Conservation (phyloP, 1,284 basidiomycete species). For the Gomphus sp. region DNA sequence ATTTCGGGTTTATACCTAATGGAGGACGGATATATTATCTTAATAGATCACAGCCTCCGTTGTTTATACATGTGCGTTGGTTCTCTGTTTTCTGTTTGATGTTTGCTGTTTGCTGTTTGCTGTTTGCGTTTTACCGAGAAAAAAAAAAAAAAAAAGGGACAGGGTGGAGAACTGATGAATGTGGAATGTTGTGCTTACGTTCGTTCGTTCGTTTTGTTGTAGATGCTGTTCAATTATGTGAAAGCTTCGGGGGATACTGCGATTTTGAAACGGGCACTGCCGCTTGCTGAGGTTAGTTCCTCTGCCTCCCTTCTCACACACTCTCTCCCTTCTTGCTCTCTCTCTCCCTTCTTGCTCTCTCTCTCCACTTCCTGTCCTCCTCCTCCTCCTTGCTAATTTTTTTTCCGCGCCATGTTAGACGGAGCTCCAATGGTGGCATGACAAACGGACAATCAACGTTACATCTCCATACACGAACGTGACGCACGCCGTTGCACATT, state of each 20-base stretch:
- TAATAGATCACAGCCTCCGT: slow-evolving; percentile 83
- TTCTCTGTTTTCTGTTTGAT: not conserved
- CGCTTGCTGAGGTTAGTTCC: slow-evolving; percentile 41
- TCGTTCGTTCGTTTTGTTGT: not conserved
- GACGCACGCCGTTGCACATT: slow-evolving; percentile 61
- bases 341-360: no score
- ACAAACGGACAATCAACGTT: slow-evolving; percentile 66
- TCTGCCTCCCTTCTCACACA: no score
- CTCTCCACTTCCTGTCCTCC: not conserved
- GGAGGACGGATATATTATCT: slow-evolving; percentile 83
- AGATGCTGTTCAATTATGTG: slow-evolving; percentile 67
- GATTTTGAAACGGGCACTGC: slow-evolving; percentile 55
- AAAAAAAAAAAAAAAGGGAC: not conserved
- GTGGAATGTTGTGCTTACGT: no score
- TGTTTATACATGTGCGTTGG: slow-evolving; percentile 63
- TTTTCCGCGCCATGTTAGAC: slow-evolving; percentile 28
- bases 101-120: no score
- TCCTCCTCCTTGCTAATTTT: not conserved
- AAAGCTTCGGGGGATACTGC: slow-evolving; percentile 48
- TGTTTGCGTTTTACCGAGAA: no score
- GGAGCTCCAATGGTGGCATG: slow-evolving; percentile 79
- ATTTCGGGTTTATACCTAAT: slow-evolving; percentile 85
- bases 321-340: no score
- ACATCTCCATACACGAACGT: slow-evolving; percentile 65
- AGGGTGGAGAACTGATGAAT: not conserved